Percentiles rank a stretch among this genome's conserved stretches.
These are phyloP conservation scores for Sphaerobolus stellatus DNA, from an alignment of 1,284 basidiomycete genomes.

Conservation along the genomic window DNA sequence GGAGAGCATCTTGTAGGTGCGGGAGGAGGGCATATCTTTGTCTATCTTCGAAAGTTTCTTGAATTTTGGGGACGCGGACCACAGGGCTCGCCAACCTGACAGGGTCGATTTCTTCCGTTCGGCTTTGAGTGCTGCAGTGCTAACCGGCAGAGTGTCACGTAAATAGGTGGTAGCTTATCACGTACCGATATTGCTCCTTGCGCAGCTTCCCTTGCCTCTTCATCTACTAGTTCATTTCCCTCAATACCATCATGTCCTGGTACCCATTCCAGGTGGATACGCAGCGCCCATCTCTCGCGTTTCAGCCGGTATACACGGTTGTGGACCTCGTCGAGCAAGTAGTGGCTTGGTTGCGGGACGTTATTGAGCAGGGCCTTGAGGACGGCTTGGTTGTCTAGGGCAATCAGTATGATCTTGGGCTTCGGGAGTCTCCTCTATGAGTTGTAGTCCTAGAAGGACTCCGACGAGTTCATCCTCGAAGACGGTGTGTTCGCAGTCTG, in stretches of 20 bases:
- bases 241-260: conserved; percentile 3
- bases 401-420: not conserved
- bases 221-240: conserved; percentile 7
- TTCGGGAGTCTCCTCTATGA: not conserved
- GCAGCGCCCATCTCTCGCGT: not conserved
- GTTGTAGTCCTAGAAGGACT: not conserved
- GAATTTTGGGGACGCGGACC: not conserved
- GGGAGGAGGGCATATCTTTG: not conserved
- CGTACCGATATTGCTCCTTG: not conserved
- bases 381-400: not conserved
- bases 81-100: not conserved
- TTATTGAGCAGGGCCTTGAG: not conserved
- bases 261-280: conserved; percentile 9
- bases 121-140: conserved; percentile 10
- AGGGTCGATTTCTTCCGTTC: not conserved
- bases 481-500: too few species aligned
- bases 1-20: not conserved
- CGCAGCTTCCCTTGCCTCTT: conserved; percentile 1
- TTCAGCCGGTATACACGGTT: not conserved
- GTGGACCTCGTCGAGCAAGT: not conserved
- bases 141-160: conserved; percentile 2
- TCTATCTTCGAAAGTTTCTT: not conserved
- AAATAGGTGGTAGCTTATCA: not conserved
- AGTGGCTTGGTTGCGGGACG: not conserved
- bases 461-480: too few species aligned